These are phyloP conservation scores for Solanum paucissectum DNA, from an alignment of 257 asterid species.

Conservation along the genomic window DNA sequence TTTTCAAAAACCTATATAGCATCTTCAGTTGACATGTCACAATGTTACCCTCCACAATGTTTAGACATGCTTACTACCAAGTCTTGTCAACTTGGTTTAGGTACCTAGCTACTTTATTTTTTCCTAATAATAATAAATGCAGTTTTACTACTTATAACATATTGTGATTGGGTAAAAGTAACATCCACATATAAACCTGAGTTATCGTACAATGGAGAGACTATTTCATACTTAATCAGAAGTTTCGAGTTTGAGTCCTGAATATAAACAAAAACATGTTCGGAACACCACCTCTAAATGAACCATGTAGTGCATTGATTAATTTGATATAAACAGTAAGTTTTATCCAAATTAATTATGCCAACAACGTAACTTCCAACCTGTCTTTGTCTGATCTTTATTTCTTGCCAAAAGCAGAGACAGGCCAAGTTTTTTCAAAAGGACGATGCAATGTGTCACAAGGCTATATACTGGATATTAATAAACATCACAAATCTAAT, in stretches of 20 bases:
- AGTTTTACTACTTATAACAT: not conserved
- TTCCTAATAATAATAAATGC: not conserved
- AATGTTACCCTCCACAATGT: not conserved
- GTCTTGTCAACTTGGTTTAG: not conserved
- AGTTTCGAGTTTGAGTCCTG: fast-evolving
- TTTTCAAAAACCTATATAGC: not conserved
- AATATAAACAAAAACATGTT: no score
- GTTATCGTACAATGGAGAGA: no score
- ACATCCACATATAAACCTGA: no score
- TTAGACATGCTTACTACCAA: not conserved
- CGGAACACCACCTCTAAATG: fast-evolving
- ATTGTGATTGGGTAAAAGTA: not conserved
- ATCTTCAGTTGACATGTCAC: not conserved
- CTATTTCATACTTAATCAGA: no score
- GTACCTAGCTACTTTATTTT: not conserved
- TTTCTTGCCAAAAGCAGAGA: not conserved
- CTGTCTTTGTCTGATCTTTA: not conserved
- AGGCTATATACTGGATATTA: not conserved
- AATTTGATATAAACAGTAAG: not conserved
- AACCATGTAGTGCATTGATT: no score
- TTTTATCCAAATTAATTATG: not conserved
- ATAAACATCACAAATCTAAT: not conserved
- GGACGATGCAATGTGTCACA: not conserved
- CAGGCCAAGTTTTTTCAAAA: not conserved
- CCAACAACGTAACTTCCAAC: not conserved